Evolutionary conservation across 345 rosid species (phyloP).

Genomic region (Eucalyptus pauciflora): DNA sequence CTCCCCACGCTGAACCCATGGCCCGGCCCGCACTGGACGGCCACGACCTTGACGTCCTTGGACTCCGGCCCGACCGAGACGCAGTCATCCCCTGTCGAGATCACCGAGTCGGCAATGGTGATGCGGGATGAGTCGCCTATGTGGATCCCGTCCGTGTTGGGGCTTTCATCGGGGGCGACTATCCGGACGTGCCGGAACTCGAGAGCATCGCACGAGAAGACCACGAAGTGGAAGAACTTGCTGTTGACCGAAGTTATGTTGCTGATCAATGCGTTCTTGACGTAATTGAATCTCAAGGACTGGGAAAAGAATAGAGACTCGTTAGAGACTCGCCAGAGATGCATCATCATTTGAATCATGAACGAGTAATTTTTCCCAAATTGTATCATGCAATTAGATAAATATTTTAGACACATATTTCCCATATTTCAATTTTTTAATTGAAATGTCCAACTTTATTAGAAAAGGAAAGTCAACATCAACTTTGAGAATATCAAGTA

Average conservation of each 20-base stretch:
- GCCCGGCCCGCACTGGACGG: background rate
- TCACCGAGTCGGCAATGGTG: background rate
- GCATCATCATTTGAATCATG: background rate
- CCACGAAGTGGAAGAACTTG: background rate
- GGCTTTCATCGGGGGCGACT: background rate
- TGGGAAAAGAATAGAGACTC: background rate
- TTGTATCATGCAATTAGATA: background rate
- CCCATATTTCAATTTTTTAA: background rate
- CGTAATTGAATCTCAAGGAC: background rate
- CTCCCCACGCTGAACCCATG: slow-evolving; percentile 1
- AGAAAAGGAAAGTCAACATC: background rate
- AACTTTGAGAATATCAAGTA: background rate
- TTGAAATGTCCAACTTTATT: background rate
- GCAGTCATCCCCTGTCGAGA: background rate
- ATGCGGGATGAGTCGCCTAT: background rate
- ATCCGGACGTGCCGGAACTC: background rate
- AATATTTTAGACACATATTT: background rate
- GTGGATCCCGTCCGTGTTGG: slow-evolving; percentile 5
- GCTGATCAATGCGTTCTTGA: background rate
- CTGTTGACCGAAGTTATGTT: background rate
- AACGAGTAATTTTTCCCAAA: background rate
- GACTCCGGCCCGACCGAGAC: background rate
- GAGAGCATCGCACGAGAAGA: background rate
- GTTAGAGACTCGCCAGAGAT: background rate
- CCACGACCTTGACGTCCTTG: background rate